Base-by-base conservation (phyloP, 2,329 filamentous ascomycete species). In the Tolypocladium tundrense region DNA sequence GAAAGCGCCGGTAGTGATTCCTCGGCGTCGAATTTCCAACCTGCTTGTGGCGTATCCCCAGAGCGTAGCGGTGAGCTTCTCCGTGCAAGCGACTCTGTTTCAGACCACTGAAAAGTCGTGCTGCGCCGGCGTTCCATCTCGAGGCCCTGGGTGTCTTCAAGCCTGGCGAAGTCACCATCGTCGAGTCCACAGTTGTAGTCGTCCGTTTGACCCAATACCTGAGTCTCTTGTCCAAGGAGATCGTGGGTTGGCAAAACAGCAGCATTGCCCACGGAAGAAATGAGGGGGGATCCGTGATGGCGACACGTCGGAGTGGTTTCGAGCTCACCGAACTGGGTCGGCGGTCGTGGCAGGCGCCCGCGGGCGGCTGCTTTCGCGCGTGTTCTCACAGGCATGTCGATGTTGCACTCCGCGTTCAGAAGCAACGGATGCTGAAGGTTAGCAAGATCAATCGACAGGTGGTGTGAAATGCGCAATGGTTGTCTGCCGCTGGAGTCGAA, bases 241-340 rank as follows among this genome's bases (percentile, higher is more conserved):
- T 27, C 16, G 21, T 33, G 10, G 19, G 31, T 39, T 52, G 48
- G 24, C n/a, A 3, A 42, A 37, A n/a, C 31, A 27, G 50, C 24
- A 4, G 19, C 11, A 11, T 54, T 19, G 16, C 45, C 27, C 2
- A 4, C 8, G 27, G 16, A 5, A 11, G 7, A 9, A 4, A 24
- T 50, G 27, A 31, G 13, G 14, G 58, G 61, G 45, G 64, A 64
- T 52, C 64, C 61, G 9, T 64, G 54, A 52, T 65, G 62, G 11
- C 58, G 67, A n/a, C 61, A 66, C 1, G 66, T 72, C 6, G 71
- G 69, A 7, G 71, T 71, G 2, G 69, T 70, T 8, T 73, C 69
- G 3, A 73, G 64, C 56, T 73, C 59, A 2, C 65, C 64, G 21
- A 73, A 64, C 43, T 64, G 57, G 0, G 63, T 63, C 13, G 62